Evolutionary conservation across 495 filamentous ascomycete species (phyloP).

Genomic region (Daldinia caldariorum): DNA sequence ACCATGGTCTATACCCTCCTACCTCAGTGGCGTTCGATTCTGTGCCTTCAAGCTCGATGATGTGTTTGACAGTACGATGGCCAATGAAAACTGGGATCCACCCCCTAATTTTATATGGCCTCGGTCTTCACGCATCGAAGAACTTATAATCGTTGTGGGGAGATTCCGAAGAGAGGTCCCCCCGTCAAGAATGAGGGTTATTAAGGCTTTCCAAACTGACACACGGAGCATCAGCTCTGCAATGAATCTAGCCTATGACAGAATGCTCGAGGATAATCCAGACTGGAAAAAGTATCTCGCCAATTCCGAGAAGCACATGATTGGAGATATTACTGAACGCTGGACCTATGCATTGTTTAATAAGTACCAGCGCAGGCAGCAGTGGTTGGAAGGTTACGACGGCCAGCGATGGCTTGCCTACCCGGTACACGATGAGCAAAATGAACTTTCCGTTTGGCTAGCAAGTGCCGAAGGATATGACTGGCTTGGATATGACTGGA

Average conservation of each 20-base stretch:
- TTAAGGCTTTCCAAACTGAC: background rate
- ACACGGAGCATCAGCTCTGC: too few species aligned
- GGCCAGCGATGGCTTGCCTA: constrained; percentile 6
- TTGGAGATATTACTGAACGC: background rate
- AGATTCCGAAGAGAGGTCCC: constrained; percentile 11
- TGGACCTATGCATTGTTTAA: background rate
- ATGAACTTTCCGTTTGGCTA: constrained; percentile 23
- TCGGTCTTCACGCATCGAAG: constrained; percentile 9
- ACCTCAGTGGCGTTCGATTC: background rate
- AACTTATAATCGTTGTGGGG: constrained; percentile 28
- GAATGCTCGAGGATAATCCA: background rate
- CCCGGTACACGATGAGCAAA: constrained; percentile 4
- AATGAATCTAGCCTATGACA: background rate
- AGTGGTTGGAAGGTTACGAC: background rate
- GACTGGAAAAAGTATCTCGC: background rate
- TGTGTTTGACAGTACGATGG: background rate
- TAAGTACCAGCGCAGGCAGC: background rate
- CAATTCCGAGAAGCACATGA: constrained; percentile 17
- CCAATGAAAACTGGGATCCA: too few species aligned
- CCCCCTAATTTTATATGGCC: constrained; percentile 1
- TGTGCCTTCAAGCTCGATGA: constrained; percentile 25
- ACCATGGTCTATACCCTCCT: background rate
- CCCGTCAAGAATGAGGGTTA: constrained; percentile 20
- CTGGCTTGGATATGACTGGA: constrained; percentile 16
- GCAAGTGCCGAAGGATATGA: constrained; percentile 2